Evolutionary conservation across 306 rosid species (phyloP), one percentile per base, ranked within the genome.

Genomic region (Gillenia trifoliata): DNA sequence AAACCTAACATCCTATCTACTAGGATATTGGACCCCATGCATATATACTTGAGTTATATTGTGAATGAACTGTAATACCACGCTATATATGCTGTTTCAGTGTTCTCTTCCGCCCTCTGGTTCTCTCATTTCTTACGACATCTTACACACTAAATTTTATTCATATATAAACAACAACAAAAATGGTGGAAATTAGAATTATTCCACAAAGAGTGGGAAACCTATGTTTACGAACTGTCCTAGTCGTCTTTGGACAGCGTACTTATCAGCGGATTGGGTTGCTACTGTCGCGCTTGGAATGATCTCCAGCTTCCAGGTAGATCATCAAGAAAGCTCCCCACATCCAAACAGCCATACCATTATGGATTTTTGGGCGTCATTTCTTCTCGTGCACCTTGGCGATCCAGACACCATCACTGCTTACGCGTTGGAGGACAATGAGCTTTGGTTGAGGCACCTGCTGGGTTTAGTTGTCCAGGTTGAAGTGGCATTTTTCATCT

Each of bases 331-430:
- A 63, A 45, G 15, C 2, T 10, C 62, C 52, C 5, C 22, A 23
- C 5, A 0, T 7, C 11, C 45, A 73, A 11, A 20, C 78, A 41
- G 67, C 78, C 41, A 36, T 36, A 36, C 41, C 41, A 36, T 36
- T 0, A 36, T 36, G 41, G 80, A 81, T 0, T 74, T 50, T 13
- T 85, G 88, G 86, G 82, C 78, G 4, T 77, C 88, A n/a, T 79
- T 85, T 75, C 80, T 85, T 31, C 74, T 82, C 16, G 29, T 85
- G 55, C 86, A 79, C 66, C 86, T 85, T 17, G 84, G 88, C 13
- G 80, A 84, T 13, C 88, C 84, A 3, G 86, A 85, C 64, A 85
- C 52, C 30, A 73, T 85, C 52, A 78, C 80, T 11, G 81, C 80
- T 0, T 85, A 71, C 29, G 75, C 86, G 5, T 43, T 75, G 1